Base-by-base conservation (phyloP, 2,329 filamentous ascomycete genomes). In the Colletotrichum viniferum region DNA sequence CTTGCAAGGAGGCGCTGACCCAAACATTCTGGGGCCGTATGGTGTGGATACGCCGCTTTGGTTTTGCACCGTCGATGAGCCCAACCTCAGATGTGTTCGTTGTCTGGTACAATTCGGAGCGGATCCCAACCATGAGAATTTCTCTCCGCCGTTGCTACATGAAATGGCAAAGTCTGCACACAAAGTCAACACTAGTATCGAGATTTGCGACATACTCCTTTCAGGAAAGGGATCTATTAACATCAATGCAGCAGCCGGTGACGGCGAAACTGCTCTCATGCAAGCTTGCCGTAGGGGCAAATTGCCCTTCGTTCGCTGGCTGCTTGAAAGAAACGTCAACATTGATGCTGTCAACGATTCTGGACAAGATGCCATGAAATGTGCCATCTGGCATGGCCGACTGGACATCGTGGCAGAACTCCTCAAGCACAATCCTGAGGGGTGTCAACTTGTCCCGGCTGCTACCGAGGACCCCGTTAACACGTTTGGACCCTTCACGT, bases 321-420 rank as follows among this genome's bases (percentile, higher is more conserved):
- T 52, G 0, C 43, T 52, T 52, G 4, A 0, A 24, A 52, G 0
- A 7, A 52, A 52, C n/a, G n/a, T 0, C 0, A 24, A 52, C n/a
- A 52, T 52, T 0, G 21, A 52, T 21, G 2, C n/a, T 52, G n/a
- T 52, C n/a, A 52, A 52, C 43, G n/a, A 52, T 52, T 52, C n/a
- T 21, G 43, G 43, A 13, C 6, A 52, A 2, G 43, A 52, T 21
- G 43, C 43, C 2, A 52, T 52, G 43, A 52, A 7, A 52, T 52
- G 43, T 52, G 43, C n/a, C n/a, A 52, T 52, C 43, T 52, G 43
- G 43, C 43, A 52, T 52, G 43, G 43, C 43, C n/a, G 10, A 21
- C 43, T 21, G n/a, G 43, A 52, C n/a, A 24, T 52, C 43, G n/a
- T 0, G n/a, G n/a, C 43, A 52, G 43, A 52, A 52, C 43, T 52